Evolutionary conservation across 2,329 filamentous ascomycete genomes (phyloP).

Genomic region (Trichoderma atroviride): DNA sequence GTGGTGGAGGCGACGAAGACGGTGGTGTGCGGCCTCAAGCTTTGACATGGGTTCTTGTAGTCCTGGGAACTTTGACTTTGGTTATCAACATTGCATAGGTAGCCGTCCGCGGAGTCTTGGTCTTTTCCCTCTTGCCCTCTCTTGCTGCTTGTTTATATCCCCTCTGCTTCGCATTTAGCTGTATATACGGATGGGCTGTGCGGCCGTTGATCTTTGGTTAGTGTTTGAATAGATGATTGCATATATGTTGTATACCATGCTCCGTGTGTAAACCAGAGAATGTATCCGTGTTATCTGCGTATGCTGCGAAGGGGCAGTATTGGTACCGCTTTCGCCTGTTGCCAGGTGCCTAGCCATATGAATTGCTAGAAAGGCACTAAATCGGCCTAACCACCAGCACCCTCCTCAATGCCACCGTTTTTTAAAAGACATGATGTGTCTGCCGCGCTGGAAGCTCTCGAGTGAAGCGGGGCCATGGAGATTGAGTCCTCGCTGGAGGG

Average conservation of each 20-base stretch:
- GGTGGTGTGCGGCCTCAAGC: conserved; percentile 23
- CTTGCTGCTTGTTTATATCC: neutral
- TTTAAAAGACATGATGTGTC: neutral
- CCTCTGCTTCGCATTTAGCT: conserved; percentile 7
- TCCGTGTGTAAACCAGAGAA: neutral
- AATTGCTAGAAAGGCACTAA: neutral
- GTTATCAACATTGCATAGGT: conserved; percentile 16
- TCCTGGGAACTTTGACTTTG: conserved; percentile 11
- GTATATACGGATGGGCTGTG: conserved; percentile 4
- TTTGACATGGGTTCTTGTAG: conserved; percentile 14
- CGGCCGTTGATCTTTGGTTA: neutral
- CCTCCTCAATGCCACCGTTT: neutral
- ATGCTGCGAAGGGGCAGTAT: neutral
- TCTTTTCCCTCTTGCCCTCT: neutral
- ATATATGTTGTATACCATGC: neutral
- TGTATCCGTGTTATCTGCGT: neutral
- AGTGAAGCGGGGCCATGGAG: neutral
- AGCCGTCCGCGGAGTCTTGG: neutral
- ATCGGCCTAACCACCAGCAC: neutral
- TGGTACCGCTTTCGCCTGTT: neutral
- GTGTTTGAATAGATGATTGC: neutral
- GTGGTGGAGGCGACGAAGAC: conserved; percentile 21
- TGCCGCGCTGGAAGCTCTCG: neutral
- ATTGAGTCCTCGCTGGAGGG: neutral
- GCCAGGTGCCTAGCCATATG: neutral